phyloP scores from a whole-genome alignment of 306 rosid genomes.

The Lathyrus aphaca region DNA sequence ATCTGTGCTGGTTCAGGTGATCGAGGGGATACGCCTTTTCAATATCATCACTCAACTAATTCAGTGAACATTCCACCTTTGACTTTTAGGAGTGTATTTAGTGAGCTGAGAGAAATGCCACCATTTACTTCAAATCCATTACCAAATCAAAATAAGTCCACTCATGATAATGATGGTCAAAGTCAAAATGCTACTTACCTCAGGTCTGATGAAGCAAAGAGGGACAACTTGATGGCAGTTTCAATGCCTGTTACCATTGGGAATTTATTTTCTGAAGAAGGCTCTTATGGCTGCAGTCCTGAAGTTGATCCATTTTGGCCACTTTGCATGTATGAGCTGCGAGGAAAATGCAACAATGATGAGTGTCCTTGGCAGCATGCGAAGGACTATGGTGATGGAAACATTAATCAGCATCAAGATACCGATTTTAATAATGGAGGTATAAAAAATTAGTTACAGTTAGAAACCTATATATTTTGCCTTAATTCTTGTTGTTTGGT shows the following conservation, averaged over 20 bases:
- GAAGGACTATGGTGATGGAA: conserved; percentile 58
- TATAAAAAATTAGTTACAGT: conserved; percentile 44
- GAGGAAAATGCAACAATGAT: conserved; percentile 98
- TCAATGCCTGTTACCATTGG: conserved; percentile 45
- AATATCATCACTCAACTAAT: conserved; percentile 41
- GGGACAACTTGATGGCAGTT: conserved; percentile 42
- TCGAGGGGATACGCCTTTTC: conserved; percentile 43
- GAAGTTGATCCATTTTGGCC: conserved; percentile 89
- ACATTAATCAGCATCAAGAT: conserved; percentile 43
- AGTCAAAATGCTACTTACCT: conserved; percentile 41
- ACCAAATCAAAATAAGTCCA: conserved; percentile 36
- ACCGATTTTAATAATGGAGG: conserved; percentile 59
- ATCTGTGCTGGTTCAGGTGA: conserved; percentile 49
- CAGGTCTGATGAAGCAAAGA: conserved; percentile 42
- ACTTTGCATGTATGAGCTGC: conserved; percentile 93
- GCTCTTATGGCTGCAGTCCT: conserved; percentile 63
- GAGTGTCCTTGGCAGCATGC: conserved; percentile 98
- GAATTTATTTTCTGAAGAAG: conserved; percentile 53
- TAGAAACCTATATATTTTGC: conserved; percentile 19
- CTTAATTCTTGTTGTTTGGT: conserved; percentile 29
- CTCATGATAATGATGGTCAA: conserved; percentile 40
- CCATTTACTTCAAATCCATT: conserved; percentile 48
- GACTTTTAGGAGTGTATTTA: conserved; percentile 71
- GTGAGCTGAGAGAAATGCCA: conserved; percentile 55
- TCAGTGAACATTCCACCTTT: conserved; percentile 40